phyloP scores from a whole-genome alignment of 2,329 filamentous ascomycete species.

The Diplodia sapinea region DNA sequence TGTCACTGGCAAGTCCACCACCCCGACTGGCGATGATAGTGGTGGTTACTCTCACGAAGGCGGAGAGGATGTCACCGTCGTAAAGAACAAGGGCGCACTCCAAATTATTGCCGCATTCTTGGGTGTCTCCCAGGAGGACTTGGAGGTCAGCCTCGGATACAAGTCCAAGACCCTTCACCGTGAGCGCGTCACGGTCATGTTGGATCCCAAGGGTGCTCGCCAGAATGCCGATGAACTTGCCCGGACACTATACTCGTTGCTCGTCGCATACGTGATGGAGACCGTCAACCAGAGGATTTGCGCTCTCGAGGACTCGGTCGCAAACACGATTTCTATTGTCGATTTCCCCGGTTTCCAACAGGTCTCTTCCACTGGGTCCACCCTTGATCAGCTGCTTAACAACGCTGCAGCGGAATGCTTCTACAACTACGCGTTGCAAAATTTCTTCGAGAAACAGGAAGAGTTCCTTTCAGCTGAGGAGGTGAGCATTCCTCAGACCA shows the following conservation, averaged over 20 bases:
- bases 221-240: slow-evolving; percentile 94
- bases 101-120: slow-evolving; percentile 91
- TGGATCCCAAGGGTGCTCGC: slow-evolving; percentile 88
- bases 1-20: slow-evolving; percentile 78
- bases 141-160: slow-evolving; percentile 89
- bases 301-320: slow-evolving; percentile 83
- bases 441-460: slow-evolving; percentile 93
- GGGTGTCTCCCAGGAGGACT: slow-evolving; percentile 77
- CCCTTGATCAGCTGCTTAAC: slow-evolving; percentile 89
- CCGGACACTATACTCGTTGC: slow-evolving; percentile 87
- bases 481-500: slow-evolving; percentile 85
- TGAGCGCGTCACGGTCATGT: slow-evolving; percentile 97
- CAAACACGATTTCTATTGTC: slow-evolving; percentile 91
- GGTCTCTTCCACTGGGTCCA: slow-evolving; percentile 79
- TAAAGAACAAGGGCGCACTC: slow-evolving; percentile 92
- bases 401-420: slow-evolving; percentile 92
- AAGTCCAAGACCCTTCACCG: slow-evolving; percentile 96
- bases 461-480: slow-evolving; percentile 95
- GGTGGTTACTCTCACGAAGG: slow-evolving; percentile 97
- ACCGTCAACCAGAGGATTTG: slow-evolving; percentile 88
- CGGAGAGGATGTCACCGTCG: slow-evolving; percentile 80
- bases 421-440: slow-evolving; percentile 92
- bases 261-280: slow-evolving; percentile 94
- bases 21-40: slow-evolving; percentile 82
- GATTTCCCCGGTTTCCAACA: slow-evolving; percentile 97